Evolutionary conservation across 2,329 filamentous ascomycete genomes (phyloP).

Genomic region (Falciphora oryzae): DNA sequence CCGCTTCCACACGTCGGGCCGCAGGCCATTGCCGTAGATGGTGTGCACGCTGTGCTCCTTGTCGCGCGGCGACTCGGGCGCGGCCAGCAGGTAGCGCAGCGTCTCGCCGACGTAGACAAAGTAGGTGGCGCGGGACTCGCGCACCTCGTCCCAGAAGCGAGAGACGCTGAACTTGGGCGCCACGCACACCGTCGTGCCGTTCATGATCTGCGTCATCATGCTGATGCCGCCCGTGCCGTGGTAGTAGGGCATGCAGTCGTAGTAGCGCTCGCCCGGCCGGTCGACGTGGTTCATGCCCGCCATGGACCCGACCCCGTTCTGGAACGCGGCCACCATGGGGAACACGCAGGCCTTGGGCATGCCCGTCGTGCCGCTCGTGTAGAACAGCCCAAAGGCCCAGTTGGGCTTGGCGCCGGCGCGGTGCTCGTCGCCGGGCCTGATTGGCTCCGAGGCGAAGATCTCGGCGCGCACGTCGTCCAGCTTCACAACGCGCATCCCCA

Average conservation of each 20-base stretch:
- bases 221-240: conserved; percentile 67
- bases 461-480: conserved; percentile 34
- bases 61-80: conserved; percentile 57
- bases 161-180: conserved; percentile 63
- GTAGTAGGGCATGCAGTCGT: conserved; percentile 71
- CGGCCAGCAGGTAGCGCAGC: conserved; percentile 65
- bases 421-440: conserved; percentile 49
- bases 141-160: conserved; percentile 66
- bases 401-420: conserved; percentile 43
- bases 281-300: conserved; percentile 23
- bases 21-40: conserved; percentile 62
- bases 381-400: conserved; percentile 60
- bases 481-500: conserved; percentile 49
- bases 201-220: conserved; percentile 48
- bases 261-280: conserved; percentile 54
- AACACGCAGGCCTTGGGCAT: conserved; percentile 66
- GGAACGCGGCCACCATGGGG: conserved; percentile 38
- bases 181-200: conserved; percentile 51
- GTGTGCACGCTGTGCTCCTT: conserved; percentile 49
- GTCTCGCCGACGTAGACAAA: conserved; percentile 78
- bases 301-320: conserved; percentile 19
- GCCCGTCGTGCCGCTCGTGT: conserved; percentile 70
- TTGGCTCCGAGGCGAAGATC: conserved; percentile 32
- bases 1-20: conserved; percentile 62
- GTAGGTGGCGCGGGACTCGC: conserved; percentile 60